Evolutionary conservation across 23 red algal species (phyloP), one percentile per base, ranked within the genome.

Genomic region (Chondrus crispus): DNA sequence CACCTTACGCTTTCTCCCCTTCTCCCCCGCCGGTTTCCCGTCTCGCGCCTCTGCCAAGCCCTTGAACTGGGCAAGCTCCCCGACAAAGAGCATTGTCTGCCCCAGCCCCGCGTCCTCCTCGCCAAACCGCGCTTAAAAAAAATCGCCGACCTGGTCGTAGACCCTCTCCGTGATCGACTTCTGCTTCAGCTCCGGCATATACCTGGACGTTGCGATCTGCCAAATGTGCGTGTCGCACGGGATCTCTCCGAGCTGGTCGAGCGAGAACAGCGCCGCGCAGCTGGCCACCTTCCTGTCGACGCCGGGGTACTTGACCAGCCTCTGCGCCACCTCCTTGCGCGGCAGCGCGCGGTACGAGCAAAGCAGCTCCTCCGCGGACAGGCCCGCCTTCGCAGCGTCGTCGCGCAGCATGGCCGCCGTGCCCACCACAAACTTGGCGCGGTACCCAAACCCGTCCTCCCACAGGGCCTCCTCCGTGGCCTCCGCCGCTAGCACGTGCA

Each of bases 171-270:
- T 98, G 35, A 98, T 75, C 33, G 83, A 88, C 81, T 96, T 98
- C 20, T 82, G 83, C 20, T 79, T 78, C 66, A 95, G 72, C 11
- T 84, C 46, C 3, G 93, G 97, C 79, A 95, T 75, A 71, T 96
- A 96, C 8, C 90, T 74, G 74, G n/a, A n/a, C 77, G 85, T 68
- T 9, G 95, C 62, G 64, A 98, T 80, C 71, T 94, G 90, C 97
- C 97, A 98, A 69, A 98, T 88, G 45, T 98, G 97, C 7, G 93
- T 96, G 69, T 98, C 97, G 33, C 95, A 84, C 1, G 97, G 97
- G 18, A 98, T 85, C 49, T 98, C 93, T 38, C 95, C 93, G 20
- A 57, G 45, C 62, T 95, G 69, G 62, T 96, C 94, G 55, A 98
- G 74, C 10, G 89, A 94, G 48, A 98, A 75, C 2, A 98, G 85